Evolutionary conservation across 2,329 filamentous ascomycete species (phyloP).

Genomic region (Xylariaceae sp.): DNA sequence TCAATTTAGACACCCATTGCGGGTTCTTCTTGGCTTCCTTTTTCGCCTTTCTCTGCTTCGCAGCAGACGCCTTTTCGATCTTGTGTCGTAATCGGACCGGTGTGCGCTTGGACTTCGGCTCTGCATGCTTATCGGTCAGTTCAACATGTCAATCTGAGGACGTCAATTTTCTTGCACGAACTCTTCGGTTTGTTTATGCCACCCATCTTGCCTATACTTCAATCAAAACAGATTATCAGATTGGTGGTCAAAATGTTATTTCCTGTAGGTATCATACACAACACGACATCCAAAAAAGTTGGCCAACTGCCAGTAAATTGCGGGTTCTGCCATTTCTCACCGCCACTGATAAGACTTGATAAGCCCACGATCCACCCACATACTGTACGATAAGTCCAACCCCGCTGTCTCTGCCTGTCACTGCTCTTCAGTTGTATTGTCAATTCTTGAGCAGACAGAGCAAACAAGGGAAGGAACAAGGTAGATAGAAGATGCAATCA

Average conservation of each 20-base stretch:
- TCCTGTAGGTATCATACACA: conserved; percentile 5
- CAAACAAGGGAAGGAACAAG: no score
- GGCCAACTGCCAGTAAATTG: conserved; percentile 15
- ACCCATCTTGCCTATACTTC: conserved; percentile 23
- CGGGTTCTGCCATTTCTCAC: conserved; percentile 23
- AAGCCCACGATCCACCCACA: conserved; percentile 7
- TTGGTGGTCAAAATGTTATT: neutral
- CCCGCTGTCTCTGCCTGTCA: conserved; percentile 4
- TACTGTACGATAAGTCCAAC: conserved; percentile 17
- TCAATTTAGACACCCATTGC: conserved; percentile 89
- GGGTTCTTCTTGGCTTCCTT: conserved; percentile 95
- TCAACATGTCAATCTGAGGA: neutral
- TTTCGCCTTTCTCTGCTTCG: conserved; percentile 84
- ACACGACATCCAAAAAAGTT: conserved; percentile 21
- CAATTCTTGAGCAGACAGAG: no score
- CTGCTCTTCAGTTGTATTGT: no score
- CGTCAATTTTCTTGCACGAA: conserved; percentile 14
- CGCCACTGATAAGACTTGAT: conserved; percentile 22
- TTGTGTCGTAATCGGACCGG: conserved; percentile 88
- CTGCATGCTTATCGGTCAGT: conserved; percentile 38
- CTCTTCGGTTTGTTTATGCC: conserved; percentile 31
- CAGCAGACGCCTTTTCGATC: conserved; percentile 85
- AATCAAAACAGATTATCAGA: neutral
- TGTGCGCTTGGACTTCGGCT: conserved; percentile 90
- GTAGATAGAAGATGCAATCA: no score